These are phyloP conservation scores for Taiozyma onychis DNA, from an alignment of 1,139 yeast species.

Conservation along the genomic window DNA sequence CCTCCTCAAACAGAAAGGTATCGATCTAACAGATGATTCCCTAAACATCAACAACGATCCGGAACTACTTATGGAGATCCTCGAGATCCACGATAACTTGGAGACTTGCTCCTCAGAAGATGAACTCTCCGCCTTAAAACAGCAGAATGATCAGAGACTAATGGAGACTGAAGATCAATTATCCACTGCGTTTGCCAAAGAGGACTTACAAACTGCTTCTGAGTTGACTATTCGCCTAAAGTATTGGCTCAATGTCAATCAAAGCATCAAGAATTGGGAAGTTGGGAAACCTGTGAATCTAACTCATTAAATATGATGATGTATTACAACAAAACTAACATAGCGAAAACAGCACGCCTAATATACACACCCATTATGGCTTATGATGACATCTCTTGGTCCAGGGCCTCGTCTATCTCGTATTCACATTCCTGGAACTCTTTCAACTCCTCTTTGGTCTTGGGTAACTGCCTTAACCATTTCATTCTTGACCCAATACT, in stretches of 20 bases:
- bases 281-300: slow-evolving; percentile 61
- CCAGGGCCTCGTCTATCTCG: slow-evolving; percentile 60
- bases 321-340: not conserved
- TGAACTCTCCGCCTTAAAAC: slow-evolving; percentile 21
- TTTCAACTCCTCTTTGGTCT: slow-evolving; percentile 46
- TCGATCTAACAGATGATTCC: slow-evolving; percentile 38
- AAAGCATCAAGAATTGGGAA: slow-evolving; percentile 75
- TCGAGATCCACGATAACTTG: slow-evolving; percentile 75
- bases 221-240: slow-evolving; percentile 66
- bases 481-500: slow-evolving; percentile 88
- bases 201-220: slow-evolving; percentile 51
- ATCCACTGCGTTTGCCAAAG: slow-evolving; percentile 30
- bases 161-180: slow-evolving; percentile 30
- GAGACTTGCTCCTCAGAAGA: slow-evolving; percentile 46
- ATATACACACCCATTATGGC: no score
- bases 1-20: slow-evolving; percentile 36
- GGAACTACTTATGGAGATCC: slow-evolving; percentile 59
- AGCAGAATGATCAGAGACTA: slow-evolving; percentile 24
- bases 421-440: slow-evolving; percentile 64
- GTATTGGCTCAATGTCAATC: slow-evolving; percentile 78
- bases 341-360: no score
- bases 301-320: slow-evolving; percentile 38
- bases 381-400: slow-evolving; percentile 39
- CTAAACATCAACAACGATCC: slow-evolving; percentile 39
- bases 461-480: slow-evolving; percentile 83